Evolutionary conservation across 2,329 filamentous ascomycete genomes (phyloP), one percentile per base, ranked within the genome.

Genomic region (Hypoxylon sp.): DNA sequence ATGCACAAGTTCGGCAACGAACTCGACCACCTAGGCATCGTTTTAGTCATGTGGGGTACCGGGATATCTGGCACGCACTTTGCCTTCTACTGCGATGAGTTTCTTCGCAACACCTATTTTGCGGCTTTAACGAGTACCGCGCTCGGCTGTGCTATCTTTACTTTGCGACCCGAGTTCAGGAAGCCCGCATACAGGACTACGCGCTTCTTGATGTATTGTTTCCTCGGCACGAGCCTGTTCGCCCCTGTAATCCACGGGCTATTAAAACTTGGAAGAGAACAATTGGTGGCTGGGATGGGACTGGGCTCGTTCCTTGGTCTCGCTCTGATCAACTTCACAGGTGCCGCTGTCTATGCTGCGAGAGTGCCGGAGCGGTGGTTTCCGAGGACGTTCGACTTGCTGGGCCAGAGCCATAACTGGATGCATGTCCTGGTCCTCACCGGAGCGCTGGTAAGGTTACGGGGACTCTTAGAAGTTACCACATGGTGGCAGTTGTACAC

Each of bases 321-420:
- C 3, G 76, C 71, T 3, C 9, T 69, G 8, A 68, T 78, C 37
- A 78, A 78, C 67, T 76, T 74, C 57, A 52, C 67, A 0, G 77
- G 77, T 1, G 75, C 75, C 5, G 73, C 71, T 9, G 50, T 74
- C 4, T 77, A 78, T 55, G 76, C 73, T 11, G 62, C 59, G 19
- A 62, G 75, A 14, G 60, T 78, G 13, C 77, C 76, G 0, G 77
- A 79, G 67, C 48, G 76, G 10, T 78, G 75, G 77, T 77, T 70
- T 53, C 76, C 77, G 0, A 48, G 67, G 5, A 67, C 54, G 0
- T 77, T 77, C 48, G 75, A 76, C 54, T 39, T 74, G 22, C 44
- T 74, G n/a, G 73, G 73, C 1, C 73, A 76, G 31, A 76, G 75
- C 46, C 75, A 75, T 42, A 76, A 74, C 51, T 70, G 70, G 69